These are phyloP conservation scores for Cruciata laevipes DNA, from an alignment of 257 asterid genomes.

Conservation along the genomic window DNA sequence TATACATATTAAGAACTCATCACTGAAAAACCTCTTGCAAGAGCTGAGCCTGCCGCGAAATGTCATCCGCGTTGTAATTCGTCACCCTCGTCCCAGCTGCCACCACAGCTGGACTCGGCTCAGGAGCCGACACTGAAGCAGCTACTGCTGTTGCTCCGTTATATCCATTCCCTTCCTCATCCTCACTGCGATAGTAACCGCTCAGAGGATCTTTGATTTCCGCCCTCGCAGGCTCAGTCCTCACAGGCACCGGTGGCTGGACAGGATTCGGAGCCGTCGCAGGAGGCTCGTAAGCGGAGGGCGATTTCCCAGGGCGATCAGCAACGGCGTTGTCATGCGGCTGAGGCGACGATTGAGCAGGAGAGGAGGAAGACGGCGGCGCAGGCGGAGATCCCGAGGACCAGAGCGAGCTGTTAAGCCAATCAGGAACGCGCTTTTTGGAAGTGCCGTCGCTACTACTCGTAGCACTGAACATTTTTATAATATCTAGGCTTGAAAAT, in stretches of 20 bases:
- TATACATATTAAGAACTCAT: neutral
- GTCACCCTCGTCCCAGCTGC: slow-evolving; percentile 28
- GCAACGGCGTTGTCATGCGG: slow-evolving; percentile 8
- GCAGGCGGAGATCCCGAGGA: slow-evolving; percentile 7
- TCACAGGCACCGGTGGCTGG: slow-evolving; percentile 29
- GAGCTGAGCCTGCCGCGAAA: slow-evolving; percentile 63
- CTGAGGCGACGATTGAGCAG: slow-evolving; percentile 5
- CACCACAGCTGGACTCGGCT: slow-evolving; percentile 16
- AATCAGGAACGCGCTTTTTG: slow-evolving; percentile 25
- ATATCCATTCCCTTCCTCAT: slow-evolving; percentile 46
- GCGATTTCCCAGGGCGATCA: slow-evolving; percentile 7
- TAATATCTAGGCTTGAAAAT: neutral
- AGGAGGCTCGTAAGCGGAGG: slow-evolving; percentile 9
- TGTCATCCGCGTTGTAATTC: slow-evolving; percentile 34
- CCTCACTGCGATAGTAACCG: slow-evolving; percentile 22
- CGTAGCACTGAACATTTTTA: slow-evolving; percentile 13
- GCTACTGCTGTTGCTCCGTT: slow-evolving; percentile 21
- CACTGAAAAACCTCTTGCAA: slow-evolving; percentile 48
- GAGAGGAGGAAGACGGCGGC: slow-evolving; percentile 4
- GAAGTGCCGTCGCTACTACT: slow-evolving; percentile 1
- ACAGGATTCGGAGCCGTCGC: slow-evolving; percentile 24
- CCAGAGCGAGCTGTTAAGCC: slow-evolving; percentile 27
- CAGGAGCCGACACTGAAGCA: slow-evolving; percentile 28
- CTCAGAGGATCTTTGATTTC: slow-evolving; percentile 56
- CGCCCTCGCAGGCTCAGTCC: slow-evolving; percentile 26